Evolutionary conservation across 2,329 filamentous ascomycete species (phyloP).

Genomic region (Boeremia exigua): DNA sequence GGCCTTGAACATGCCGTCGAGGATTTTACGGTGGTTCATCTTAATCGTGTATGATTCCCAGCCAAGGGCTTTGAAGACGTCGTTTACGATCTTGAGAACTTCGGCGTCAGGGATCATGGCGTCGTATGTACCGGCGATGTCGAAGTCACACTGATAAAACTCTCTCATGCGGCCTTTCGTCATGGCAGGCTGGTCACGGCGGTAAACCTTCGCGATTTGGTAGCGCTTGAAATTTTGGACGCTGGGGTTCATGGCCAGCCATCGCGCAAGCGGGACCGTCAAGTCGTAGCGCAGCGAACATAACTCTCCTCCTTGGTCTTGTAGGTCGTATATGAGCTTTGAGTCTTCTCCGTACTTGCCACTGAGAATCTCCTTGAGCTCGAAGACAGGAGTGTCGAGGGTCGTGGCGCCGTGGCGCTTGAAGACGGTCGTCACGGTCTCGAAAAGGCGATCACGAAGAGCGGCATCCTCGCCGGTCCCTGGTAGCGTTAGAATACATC

Average conservation of each 20-base stretch:
- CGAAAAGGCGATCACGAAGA: constrained; percentile 46
- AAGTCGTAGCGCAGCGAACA: constrained; percentile 86
- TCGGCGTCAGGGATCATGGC: constrained; percentile 92
- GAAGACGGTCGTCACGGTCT: constrained; percentile 44
- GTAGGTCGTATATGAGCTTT: constrained; percentile 89
- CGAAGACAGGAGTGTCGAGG: constrained; percentile 73
- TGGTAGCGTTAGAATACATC: constrained; percentile 24
- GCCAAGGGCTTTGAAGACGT: constrained; percentile 82
- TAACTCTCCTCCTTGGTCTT: constrained; percentile 85
- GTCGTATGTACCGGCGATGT: constrained; percentile 85
- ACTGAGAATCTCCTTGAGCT: constrained; percentile 82
- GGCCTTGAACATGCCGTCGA: constrained; percentile 90
- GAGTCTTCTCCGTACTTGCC: constrained; percentile 94
- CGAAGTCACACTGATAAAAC: constrained; percentile 97
- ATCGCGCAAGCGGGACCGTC: constrained; percentile 89
- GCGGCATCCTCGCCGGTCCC: constrained; percentile 44
- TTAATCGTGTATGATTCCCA: constrained; percentile 86
- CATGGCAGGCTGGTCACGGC: constrained; percentile 77
- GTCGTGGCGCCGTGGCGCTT: constrained; percentile 48
- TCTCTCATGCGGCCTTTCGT: constrained; percentile 92
- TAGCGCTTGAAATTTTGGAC: constrained; percentile 89
- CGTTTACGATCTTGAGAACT: constrained; percentile 80
- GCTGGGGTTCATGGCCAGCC: constrained; percentile 87
- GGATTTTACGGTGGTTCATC: constrained; percentile 91
- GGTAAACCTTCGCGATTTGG: constrained; percentile 92